Evolutionary conservation across 495 filamentous ascomycete species (phyloP).

Genomic region (Penicillium macrosclerotiorum): DNA sequence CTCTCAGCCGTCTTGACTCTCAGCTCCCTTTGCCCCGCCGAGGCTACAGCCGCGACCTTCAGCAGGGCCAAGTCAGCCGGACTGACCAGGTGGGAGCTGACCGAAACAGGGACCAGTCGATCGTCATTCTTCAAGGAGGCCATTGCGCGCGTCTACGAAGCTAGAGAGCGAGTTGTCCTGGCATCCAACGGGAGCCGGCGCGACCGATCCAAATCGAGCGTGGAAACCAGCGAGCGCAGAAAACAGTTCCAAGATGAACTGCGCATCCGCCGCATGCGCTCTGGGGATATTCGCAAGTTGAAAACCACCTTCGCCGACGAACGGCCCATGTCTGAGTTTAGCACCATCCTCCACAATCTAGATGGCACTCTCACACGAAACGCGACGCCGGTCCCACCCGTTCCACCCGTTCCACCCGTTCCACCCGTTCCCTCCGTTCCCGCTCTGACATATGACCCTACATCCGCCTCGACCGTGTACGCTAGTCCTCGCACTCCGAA

Average conservation of each 20-base stretch:
- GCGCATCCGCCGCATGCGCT: slow-evolving; percentile 27
- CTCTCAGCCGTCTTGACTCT: slow-evolving; percentile 56
- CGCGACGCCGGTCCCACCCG: slow-evolving; percentile 12
- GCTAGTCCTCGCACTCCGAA: slow-evolving; percentile 13
- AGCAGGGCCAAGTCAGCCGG: slow-evolving; percentile 51
- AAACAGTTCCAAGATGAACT: slow-evolving; percentile 33
- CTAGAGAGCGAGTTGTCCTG: slow-evolving; percentile 35
- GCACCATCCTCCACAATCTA: slow-evolving; percentile 34
- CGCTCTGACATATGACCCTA: slow-evolving; percentile 10
- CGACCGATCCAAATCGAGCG: slow-evolving; percentile 8
- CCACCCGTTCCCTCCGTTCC: slow-evolving; percentile 20
- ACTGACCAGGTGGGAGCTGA: slow-evolving; percentile 55
- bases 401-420: slow-evolving; percentile 16
- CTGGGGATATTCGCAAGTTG: slow-evolving; percentile 27
- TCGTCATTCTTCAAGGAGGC: slow-evolving; percentile 64
- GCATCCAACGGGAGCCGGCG: slow-evolving; percentile 9
- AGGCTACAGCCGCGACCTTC: slow-evolving; percentile 47
- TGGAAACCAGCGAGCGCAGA: slow-evolving; percentile 32
- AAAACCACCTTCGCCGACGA: slow-evolving; percentile 36
- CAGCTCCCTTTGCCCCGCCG: slow-evolving; percentile 43
- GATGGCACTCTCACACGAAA: slow-evolving; percentile 13
- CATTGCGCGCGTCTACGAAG: slow-evolving; percentile 57
- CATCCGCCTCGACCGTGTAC: slow-evolving; percentile 13
- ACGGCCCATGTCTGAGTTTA: slow-evolving; percentile 47
- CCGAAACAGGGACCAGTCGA: slow-evolving; percentile 45